Base-by-base conservation (phyloP, 140 eudicot genomes). In the Flaveria floridana region DNA sequence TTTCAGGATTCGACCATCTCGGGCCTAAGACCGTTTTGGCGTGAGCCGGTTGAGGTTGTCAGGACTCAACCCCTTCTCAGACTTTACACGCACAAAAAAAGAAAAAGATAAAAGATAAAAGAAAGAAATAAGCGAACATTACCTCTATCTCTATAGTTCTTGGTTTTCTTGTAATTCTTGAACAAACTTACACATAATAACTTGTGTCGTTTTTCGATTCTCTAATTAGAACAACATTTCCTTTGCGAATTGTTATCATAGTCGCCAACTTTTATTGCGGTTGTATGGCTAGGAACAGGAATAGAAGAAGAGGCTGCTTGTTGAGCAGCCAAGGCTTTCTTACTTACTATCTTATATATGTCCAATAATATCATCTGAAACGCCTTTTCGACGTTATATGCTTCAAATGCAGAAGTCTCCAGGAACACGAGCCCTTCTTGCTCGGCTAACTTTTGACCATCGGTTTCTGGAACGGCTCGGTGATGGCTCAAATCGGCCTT, bases 281-380 rank as follows among this genome's bases (percentile, higher is more conserved):
- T 89, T 68, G 95, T 89, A 28, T 92, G 90, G 9, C 88, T 77
- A 46, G 98, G 98, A 66, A 87, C 30, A 39, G 79, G 72, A 12
- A 63, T 52, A 61, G 84, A 65, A 53, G 82, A 72, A 64, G 82
- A 73, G 18, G 85, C 74, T n/a, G 95, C 96, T 83, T 89, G 95
- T 58, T 87, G 95, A 58, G 97, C 97, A 26, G 95, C 97, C 88
- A 92, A 82, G 3, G 96, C 96, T 78, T 92, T 92, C 79, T 88
- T 86, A 80, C 97, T 92, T 14, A 92, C 81, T 13, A 87, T 86
- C 78, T 87, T 87, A 71, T 92, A 89, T 9, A 87, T 87, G 44
- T 89, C 96, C 78, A 92, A 68, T 75, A 92, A 83, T 26, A 92
- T 87, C 26, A 83, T 87, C 72, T 92, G 98, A 64, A 92, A 92